Evolutionary conservation across 2,329 filamentous ascomycete species (phyloP).

Genomic region (Leptodontidium sp.): DNA sequence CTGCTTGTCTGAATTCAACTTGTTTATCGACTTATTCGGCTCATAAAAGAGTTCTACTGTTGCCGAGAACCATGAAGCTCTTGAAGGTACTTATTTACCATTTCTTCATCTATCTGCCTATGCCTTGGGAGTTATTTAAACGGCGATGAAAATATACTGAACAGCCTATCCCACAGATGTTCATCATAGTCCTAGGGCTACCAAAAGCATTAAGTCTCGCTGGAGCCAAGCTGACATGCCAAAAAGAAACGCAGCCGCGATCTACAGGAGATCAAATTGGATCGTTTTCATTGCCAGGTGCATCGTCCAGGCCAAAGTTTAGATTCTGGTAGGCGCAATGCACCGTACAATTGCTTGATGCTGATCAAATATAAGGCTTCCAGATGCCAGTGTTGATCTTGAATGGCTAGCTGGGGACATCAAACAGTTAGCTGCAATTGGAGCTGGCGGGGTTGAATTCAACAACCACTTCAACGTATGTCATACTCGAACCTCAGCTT

Average conservation of each 20-base stretch:
- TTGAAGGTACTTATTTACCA: neutral
- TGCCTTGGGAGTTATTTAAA: neutral
- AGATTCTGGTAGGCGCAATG: slow-evolving; percentile 8
- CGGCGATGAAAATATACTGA: neutral
- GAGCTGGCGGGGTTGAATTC: slow-evolving; percentile 30
- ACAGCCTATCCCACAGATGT: neutral
- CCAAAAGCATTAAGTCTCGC: neutral
- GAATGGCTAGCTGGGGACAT: slow-evolving; percentile 20
- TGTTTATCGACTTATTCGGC: neutral
- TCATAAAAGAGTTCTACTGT: neutral
- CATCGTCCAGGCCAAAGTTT: slow-evolving; percentile 3
- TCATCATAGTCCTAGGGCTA: neutral
- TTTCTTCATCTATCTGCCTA: too few relatives aligned
- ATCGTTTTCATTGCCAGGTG: neutral
- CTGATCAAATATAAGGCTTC: slow-evolving; percentile 21
- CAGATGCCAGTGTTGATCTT: slow-evolving; percentile 23
- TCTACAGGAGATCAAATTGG: neutral
- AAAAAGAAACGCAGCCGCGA: neutral
- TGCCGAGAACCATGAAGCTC: neutral
- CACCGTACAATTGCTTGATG: neutral
- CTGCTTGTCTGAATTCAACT: neutral
- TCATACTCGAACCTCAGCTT: neutral
- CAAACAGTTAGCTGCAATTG: slow-evolving; percentile 11
- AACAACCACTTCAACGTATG: slow-evolving; percentile 24
- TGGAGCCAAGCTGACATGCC: neutral